Conservation (phyloP, 2,329 filamentous ascomycete species). For the Paecilomyces sp. region DNA sequence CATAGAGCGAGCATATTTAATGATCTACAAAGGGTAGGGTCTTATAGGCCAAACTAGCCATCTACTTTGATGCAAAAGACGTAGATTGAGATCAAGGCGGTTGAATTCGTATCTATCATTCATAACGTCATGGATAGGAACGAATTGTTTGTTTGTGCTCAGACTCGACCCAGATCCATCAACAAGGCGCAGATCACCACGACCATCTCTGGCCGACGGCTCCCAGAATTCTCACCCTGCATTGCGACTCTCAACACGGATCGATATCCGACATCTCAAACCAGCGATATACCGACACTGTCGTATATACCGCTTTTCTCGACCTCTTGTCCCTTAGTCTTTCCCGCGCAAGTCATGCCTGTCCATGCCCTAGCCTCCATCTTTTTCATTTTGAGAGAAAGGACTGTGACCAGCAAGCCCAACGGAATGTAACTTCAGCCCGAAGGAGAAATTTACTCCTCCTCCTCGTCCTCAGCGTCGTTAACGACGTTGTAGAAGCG, state of each 20-base stretch:
- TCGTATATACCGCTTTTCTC: not conserved
- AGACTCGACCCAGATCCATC: not conserved
- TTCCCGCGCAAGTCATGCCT: not conserved
- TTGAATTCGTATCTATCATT: slow-evolving; percentile 22
- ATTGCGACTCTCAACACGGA: not conserved
- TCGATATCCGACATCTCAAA: not conserved
- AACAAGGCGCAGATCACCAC: not conserved
- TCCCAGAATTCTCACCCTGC: not conserved
- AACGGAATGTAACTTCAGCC: slow-evolving; percentile 2
- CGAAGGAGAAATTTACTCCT: slow-evolving; percentile 65
- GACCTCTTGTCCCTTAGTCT: not conserved
- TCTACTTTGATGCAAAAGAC: not conserved
- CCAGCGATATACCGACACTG: not conserved
- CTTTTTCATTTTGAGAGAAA: not conserved
- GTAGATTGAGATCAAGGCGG: slow-evolving; percentile 7
- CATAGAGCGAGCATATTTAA: not conserved
- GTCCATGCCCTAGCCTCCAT: not conserved
- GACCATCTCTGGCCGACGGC: not conserved
- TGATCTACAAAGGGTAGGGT: not conserved
- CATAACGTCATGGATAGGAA: slow-evolving; percentile 24
- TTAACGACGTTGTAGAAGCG: slow-evolving; percentile 99
- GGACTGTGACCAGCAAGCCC: not conserved
- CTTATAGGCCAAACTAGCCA: slow-evolving; percentile 4
- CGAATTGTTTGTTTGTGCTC: not conserved
- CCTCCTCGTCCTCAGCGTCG: slow-evolving; percentile 95